Conservation (phyloP, 2,329 filamentous ascomycete species). For the Mariannaea elegans region DNA sequence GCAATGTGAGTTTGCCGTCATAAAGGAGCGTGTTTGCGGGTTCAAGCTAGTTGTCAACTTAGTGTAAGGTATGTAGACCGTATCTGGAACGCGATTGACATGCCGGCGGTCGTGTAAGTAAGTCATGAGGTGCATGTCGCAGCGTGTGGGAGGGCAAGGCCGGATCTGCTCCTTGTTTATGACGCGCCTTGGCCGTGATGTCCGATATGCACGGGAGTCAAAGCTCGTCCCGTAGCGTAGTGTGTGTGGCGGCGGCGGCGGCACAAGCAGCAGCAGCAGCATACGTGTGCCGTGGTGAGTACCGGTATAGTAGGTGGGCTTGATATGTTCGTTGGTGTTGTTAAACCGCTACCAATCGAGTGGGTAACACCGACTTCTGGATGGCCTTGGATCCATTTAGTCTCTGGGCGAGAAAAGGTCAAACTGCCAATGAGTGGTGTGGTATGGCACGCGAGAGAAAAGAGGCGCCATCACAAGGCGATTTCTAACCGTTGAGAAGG, state of each 20-base stretch:
- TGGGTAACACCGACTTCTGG: not conserved
- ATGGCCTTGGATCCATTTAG: not conserved
- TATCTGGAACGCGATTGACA: constrained; percentile 19
- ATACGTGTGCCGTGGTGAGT: too few relatives aligned
- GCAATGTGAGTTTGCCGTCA: too few relatives aligned
- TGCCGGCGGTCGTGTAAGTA: constrained; percentile 14
- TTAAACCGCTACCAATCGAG: not conserved
- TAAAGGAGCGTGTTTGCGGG: not conserved
- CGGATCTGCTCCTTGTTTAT: constrained; percentile 9
- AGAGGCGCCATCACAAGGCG: constrained; percentile 15
- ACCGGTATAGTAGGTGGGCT: too few relatives aligned
- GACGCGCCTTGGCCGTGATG: constrained; percentile 2
- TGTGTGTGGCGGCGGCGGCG: constrained; percentile 3
- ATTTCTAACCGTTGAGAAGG: not conserved
- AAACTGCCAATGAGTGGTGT: not conserved
- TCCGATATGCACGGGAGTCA: constrained; percentile 1
- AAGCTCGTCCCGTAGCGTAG: not conserved
- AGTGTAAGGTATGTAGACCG: constrained; percentile 10
- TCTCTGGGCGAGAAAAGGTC: not conserved
- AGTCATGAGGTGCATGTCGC: constrained; percentile 8
- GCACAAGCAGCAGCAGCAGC: not conserved
- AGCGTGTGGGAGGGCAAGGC: constrained; percentile 6
- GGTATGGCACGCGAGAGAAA: not conserved
- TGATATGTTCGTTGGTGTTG: too few relatives aligned
- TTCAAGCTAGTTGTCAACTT: not conserved